A percentile compares a stretch with the other conserved stretches of the same genome.
phyloP scores from a whole-genome alignment of 2,329 filamentous ascomycete genomes.

The Sclerotinia borealis region DNA sequence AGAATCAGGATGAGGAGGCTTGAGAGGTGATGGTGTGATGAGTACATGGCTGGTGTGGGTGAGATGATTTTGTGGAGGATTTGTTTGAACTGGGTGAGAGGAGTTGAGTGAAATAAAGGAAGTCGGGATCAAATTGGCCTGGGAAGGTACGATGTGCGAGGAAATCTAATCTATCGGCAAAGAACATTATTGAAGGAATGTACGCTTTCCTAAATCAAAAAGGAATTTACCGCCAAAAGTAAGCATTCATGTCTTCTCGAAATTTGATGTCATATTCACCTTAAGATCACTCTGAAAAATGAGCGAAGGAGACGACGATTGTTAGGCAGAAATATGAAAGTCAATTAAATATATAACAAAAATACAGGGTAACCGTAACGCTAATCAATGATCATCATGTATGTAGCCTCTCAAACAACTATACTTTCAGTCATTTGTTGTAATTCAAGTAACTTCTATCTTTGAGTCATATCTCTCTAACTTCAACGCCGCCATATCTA shows the following conservation, averaged over 20 bases:
- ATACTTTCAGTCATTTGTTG: no score
- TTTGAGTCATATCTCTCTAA: not conserved
- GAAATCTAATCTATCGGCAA: no score
- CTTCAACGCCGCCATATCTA: not conserved
- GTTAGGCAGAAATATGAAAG: not conserved
- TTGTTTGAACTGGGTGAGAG: not conserved
- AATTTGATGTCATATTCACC: not conserved
- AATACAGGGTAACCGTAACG: not conserved
- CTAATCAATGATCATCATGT: not conserved
- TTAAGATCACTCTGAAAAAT: not conserved
- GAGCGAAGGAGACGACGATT: not conserved
- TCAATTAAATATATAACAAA: not conserved
- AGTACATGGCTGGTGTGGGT: not conserved
- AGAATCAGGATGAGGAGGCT: not conserved
- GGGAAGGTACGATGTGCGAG: not conserved
- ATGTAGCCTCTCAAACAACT: not conserved
- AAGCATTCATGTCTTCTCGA: not conserved
- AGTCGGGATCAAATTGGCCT: not conserved
- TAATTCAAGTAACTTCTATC: not conserved
- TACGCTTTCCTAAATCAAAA: not conserved
- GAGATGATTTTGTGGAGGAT: rapidly evolving
- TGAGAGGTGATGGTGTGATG: not conserved
- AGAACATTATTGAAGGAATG: not conserved
- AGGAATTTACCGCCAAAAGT: not conserved
- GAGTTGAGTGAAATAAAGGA: not conserved